Evolutionary conservation across 2,329 filamentous ascomycete species (phyloP).

Genomic region (Cladosporium oxysporum): DNA sequence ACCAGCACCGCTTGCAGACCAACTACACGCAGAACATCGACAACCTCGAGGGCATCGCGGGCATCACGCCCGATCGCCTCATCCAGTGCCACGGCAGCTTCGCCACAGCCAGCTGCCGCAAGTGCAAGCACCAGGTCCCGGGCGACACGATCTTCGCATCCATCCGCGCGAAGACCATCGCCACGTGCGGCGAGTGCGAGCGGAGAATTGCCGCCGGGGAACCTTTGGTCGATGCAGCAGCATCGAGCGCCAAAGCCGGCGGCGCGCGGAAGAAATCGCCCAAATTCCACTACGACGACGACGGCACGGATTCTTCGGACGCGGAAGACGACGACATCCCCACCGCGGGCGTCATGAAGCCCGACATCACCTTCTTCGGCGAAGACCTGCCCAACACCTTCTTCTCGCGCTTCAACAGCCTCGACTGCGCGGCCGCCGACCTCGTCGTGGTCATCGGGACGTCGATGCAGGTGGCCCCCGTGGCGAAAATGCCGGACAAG

Average conservation of each 20-base stretch:
- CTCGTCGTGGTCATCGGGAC: slow-evolving; percentile 96
- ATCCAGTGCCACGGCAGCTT: slow-evolving; percentile 97
- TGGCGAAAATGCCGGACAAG: slow-evolving; percentile 70
- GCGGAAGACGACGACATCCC: slow-evolving; percentile 67
- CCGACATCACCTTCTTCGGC: slow-evolving; percentile 97
- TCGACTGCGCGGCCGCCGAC: slow-evolving; percentile 79
- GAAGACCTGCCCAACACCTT: slow-evolving; percentile 86
- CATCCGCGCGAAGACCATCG: slow-evolving; percentile 73
- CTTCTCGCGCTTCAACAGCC: slow-evolving; percentile 73
- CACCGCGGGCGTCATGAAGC: slow-evolving; percentile 81
- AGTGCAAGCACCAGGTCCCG: slow-evolving; percentile 71
- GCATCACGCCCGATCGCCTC: slow-evolving; percentile 76
- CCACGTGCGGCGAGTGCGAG: slow-evolving; percentile 73
- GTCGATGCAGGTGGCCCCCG: slow-evolving; percentile 90
- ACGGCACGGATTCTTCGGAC: slow-evolving; percentile 31
- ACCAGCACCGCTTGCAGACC: slow-evolving; percentile 84
- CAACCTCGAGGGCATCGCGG: slow-evolving; percentile 77
- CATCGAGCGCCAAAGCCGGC: too few relatives aligned
- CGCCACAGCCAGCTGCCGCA: slow-evolving; percentile 84
- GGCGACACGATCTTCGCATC: slow-evolving; percentile 79
- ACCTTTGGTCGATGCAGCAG: background rate
- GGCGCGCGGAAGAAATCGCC: slow-evolving; percentile 44
- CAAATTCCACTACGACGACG: slow-evolving; percentile 44
- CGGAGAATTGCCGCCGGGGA: slow-evolving; percentile 49
- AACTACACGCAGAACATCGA: slow-evolving; percentile 99